Base-by-base conservation (phyloP, 495 filamentous ascomycete genomes). In the Aspergillus egyptiacus region DNA sequence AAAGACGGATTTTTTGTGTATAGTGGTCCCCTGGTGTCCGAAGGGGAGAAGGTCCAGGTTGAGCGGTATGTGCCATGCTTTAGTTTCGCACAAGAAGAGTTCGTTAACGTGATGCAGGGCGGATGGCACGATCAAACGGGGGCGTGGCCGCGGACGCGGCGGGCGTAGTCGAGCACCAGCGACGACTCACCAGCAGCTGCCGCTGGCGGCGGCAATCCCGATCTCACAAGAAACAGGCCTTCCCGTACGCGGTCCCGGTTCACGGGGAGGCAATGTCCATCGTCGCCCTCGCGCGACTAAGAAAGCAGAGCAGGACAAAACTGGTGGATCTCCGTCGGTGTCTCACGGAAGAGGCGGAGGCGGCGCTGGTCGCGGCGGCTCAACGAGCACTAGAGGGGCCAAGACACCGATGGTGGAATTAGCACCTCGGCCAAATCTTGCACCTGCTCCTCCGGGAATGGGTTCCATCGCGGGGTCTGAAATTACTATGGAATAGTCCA, bases 1-100 rank as follows among this genome's bases (percentile, higher is more conserved):
- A 87, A 90, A 55, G 94, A 97, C 69, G 86, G 88, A 4, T 93
- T 91, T 68, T 91, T 91, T 58, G 87, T 91, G 17, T 90, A 93
- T 63, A 85, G 84, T 55, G 86, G 90, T 33, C 88, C 90, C 24
- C 68, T 96, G 51, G 76, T 96, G 10, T 85, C 84, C 13, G 89
- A 93, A 66, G 87, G 86, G 5, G 86, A 94, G 68, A 93, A 95
- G 69, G 81, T 90, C n/a, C 80, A 82, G 37, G 82, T 83, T 55
- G 88, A 87, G 65, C 74, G 83, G 83, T 85, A 74, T 63, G 69
- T 68, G 22, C 28, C 46, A 50, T 42, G 13, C 10, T 11, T 33
- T 41, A 5, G 28, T 14, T 30, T n/a, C 22, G 5, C 18, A 15
- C 17, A 22, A 3, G 10, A 2, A 25, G 28, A 37, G 38, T 48